Conservation (phyloP, 345 rosid genomes). For the Brassica rapa region DNA sequence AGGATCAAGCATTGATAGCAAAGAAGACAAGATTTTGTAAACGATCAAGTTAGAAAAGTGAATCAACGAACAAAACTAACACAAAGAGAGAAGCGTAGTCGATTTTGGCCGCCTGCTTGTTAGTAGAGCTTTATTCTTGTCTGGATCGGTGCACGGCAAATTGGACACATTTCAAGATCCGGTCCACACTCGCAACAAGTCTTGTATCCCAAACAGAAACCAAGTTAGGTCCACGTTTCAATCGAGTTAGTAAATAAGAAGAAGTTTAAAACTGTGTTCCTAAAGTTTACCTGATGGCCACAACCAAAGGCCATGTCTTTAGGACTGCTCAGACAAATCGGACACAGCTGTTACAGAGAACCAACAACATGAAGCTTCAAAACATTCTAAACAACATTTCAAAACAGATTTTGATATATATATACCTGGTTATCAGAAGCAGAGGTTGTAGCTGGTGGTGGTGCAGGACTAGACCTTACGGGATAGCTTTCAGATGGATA, state of each 20-base stretch:
- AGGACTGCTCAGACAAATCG: slow-evolving; percentile 67
- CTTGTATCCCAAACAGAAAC: slow-evolving; percentile 41
- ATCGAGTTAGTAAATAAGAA: background rate
- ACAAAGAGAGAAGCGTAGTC: slow-evolving; percentile 9
- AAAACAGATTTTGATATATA: slow-evolving; percentile 2
- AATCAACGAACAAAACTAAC: slow-evolving; percentile 22
- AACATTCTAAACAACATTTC: background rate
- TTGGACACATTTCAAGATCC: slow-evolving; percentile 73
- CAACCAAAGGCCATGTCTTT: slow-evolving; percentile 98
- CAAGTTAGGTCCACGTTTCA: slow-evolving; percentile 8
- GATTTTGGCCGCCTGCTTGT: slow-evolving; percentile 31
- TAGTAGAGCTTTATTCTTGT: slow-evolving; percentile 86
- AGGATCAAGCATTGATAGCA: background rate
- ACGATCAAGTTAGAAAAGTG: slow-evolving; percentile 1
- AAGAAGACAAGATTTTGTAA: slow-evolving; percentile 9
- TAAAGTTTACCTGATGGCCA: slow-evolving; percentile 81
- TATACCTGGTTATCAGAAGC: slow-evolving; percentile 67
- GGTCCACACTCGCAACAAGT: slow-evolving; percentile 87
- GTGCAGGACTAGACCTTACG: slow-evolving; percentile 49
- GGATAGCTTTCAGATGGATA: slow-evolving; percentile 47
- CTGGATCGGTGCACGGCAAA: slow-evolving; percentile 73
- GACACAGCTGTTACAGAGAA: slow-evolving; percentile 62
- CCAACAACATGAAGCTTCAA: background rate
- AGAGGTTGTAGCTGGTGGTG: slow-evolving; percentile 54
- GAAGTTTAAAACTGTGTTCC: background rate